Evolutionary conservation across 164 flowering plant species (phyloP).

Genomic region (Chimonanthus praecox): DNA sequence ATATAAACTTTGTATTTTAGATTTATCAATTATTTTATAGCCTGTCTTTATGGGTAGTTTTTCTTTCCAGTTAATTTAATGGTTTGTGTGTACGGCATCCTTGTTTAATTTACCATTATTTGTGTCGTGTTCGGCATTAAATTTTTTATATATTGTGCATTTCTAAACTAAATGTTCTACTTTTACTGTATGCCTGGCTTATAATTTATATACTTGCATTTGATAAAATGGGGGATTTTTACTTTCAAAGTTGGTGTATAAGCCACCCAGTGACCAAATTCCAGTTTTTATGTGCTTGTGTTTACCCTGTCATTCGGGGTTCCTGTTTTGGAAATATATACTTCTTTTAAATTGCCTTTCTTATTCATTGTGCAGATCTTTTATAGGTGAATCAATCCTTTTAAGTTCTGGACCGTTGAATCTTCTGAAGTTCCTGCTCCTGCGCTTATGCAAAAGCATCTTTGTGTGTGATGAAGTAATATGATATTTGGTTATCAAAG

Average conservation of each 20-base stretch:
- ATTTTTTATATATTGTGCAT: neutral
- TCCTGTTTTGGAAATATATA: constrained; percentile 11
- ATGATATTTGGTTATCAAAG: constrained; percentile 20
- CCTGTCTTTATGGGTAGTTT: neutral
- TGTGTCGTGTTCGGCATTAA: neutral
- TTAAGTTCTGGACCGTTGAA: constrained; percentile 46
- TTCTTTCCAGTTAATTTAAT: neutral
- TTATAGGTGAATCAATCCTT: constrained; percentile 36
- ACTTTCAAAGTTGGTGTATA: neutral
- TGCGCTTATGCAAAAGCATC: constrained; percentile 42
- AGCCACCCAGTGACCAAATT: neutral
- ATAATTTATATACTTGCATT: neutral
- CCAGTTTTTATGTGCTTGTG: neutral
- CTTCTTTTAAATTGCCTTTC: constrained; percentile 17
- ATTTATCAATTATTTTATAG: neutral
- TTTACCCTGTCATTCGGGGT: neutral
- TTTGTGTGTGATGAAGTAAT: constrained; percentile 27
- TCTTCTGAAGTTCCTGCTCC: constrained; percentile 48
- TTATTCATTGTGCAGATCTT: constrained; percentile 48
- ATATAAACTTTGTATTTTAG: neutral
- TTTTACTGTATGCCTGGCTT: neutral
- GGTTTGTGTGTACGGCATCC: neutral
- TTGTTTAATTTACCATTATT: neutral
- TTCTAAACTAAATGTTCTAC: neutral
- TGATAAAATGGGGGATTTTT: neutral